phyloP scores from a whole-genome alignment of 768 basidiomycete species.

The Dacryopinax primogenitus region DNA sequence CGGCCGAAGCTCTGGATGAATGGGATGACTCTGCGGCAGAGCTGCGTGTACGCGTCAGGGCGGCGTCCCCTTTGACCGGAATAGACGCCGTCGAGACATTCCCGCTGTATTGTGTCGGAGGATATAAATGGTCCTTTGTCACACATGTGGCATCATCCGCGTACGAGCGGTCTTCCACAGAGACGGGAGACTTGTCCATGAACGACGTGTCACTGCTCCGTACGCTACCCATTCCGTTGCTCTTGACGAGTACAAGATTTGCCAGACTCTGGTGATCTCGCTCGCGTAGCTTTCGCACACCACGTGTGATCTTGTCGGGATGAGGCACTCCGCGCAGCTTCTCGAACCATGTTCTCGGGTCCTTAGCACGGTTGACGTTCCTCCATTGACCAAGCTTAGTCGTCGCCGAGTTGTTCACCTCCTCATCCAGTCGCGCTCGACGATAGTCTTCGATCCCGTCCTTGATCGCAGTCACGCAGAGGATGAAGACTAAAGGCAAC shows the following conservation, averaged over 20 bases:
- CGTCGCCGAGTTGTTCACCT: slow-evolving; percentile 87
- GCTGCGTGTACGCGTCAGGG: slow-evolving; percentile 8
- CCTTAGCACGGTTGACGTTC: slow-evolving; percentile 76
- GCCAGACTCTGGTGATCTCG: slow-evolving; percentile 40
- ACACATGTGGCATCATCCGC: background rate
- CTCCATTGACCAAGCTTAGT: slow-evolving; percentile 81
- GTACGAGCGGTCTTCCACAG: background rate
- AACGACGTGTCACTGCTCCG: background rate
- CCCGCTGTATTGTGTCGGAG: slow-evolving; percentile 2
- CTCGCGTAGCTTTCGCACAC: slow-evolving; percentile 73
- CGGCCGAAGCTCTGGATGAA: slow-evolving; percentile 40
- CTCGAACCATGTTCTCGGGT: slow-evolving; percentile 64
- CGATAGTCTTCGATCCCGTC: slow-evolving; percentile 94
- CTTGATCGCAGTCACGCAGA: slow-evolving; percentile 82
- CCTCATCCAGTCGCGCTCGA: slow-evolving; percentile 73
- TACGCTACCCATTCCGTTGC: background rate
- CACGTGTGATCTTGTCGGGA: slow-evolving; percentile 68
- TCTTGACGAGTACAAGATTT: background rate
- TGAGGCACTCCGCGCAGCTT: slow-evolving; percentile 52
- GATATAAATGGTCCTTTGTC: background rate
- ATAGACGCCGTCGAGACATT: slow-evolving; percentile 11
- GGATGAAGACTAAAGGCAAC: slow-evolving; percentile 75
- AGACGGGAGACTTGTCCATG: background rate
- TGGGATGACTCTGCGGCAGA: slow-evolving; percentile 17
- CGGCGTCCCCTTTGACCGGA: background rate